A percentile compares a stretch with the other conserved stretches of the same genome.
Conservation (phyloP, 495 filamentous ascomycete species). For the Hypoxylon cercidicola region DNA sequence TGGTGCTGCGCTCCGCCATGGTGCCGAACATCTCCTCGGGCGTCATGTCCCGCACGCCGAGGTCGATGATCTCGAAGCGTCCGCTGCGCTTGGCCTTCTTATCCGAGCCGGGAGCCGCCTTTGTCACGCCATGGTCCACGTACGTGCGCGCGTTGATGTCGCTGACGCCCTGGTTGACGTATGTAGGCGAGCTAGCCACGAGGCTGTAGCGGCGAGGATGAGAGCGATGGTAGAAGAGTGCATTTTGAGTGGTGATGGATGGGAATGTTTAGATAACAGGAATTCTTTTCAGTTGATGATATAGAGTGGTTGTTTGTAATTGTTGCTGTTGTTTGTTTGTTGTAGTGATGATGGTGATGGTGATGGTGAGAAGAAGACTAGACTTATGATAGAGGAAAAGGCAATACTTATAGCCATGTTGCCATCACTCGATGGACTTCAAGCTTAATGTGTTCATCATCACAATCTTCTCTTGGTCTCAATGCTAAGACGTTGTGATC, state of each 20-base stretch:
- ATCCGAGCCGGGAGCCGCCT: background rate
- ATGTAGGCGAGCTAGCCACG: background rate
- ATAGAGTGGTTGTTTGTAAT: background rate
- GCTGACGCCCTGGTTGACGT: background rate
- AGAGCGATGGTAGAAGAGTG: background rate
- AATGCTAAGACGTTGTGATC: background rate
- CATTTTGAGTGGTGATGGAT: background rate
- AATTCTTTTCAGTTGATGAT: background rate
- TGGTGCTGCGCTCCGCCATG: background rate
- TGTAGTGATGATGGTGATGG: background rate
- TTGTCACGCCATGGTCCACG: background rate
- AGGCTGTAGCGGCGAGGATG: background rate
- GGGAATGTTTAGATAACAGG: too few relatives aligned
- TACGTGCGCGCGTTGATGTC: background rate
- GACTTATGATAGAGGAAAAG: background rate
- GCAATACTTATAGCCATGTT: background rate
- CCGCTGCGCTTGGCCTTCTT: conserved; percentile 1
- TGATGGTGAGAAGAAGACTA: background rate
- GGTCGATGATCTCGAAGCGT: conserved; percentile 5
- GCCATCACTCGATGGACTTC: background rate
- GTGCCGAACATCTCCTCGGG: background rate
- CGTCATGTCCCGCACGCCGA: conserved; percentile 1
- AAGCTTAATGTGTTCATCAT: background rate
- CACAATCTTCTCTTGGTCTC: background rate
- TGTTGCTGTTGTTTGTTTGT: background rate